Base-by-base conservation (phyloP, 2,329 filamentous ascomycete species). In the Aureobasidium sp. region DNA sequence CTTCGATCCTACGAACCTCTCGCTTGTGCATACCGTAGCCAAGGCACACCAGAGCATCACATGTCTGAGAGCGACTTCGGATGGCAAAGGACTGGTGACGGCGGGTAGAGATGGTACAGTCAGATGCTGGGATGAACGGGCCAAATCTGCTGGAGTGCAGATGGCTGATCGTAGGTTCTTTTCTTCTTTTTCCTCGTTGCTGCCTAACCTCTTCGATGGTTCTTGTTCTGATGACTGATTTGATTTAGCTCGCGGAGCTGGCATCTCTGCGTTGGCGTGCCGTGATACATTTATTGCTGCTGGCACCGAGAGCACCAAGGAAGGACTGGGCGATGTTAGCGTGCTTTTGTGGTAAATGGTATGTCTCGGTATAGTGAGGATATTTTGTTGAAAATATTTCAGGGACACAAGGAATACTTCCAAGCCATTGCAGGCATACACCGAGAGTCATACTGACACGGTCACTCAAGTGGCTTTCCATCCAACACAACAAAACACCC, bases 31-130 rank as follows among this genome's bases (percentile, higher is more conserved):
- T 54, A 74, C 74, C 9, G 73, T 83, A 50, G 9, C 33, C 1
- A 69, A 71, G 37, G 81, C 80, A 10, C 75, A 78, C 33, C 78
- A 80, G 5, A 87, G 87, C 63, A 75, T 90, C 65, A 85, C 84
- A 15, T 84, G 82, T 63, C 74, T 89, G 31, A 79, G 80, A 57
- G 76, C 80, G 0, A 62, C 51, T 25, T 59, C 45, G 21, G 62
- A 61, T 47, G 78, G 77, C 29, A 47, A 38, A 40, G 69, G 85
- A 21, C 76, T 90, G 6, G 83, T 82, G 62, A 91, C 88, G 0
- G 83, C 87, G 0, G 89, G 89, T 49, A 82, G 87, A 70, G 85
- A 91, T 69, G 88, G 89, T 8, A 76, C 78, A 9, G 80, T 90
- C 11, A 80, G 77, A 0, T 73, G 88, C 50, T 87, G 85, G 84